phyloP scores from a whole-genome alignment of 345 rosid species.

The Rhodomyrtus tomentosa region DNA sequence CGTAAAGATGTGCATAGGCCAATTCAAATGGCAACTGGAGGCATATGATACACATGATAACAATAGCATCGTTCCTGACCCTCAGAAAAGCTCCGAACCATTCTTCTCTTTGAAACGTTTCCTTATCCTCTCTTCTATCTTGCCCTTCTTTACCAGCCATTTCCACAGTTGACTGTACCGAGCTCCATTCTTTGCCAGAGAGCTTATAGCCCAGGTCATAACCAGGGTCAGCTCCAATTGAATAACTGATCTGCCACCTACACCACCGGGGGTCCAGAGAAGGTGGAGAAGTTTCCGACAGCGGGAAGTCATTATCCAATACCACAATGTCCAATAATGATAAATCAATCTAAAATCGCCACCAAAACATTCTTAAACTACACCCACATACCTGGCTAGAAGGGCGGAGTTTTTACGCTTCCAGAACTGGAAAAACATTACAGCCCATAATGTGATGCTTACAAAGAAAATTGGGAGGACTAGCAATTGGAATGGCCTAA shows the following conservation, averaged over 20 bases:
- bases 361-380: background rate
- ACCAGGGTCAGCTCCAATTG: conserved; percentile 50
- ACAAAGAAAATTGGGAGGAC: conserved; percentile 69
- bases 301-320: background rate
- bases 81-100: conserved; percentile 71
- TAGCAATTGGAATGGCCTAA: conserved; percentile 64
- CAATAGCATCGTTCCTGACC: conserved; percentile 61
- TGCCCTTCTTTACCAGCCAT: conserved; percentile 23
- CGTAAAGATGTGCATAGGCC: conserved; percentile 88
- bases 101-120: conserved; percentile 74
- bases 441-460: conserved; percentile 66
- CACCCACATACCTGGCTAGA: conserved; percentile 42
- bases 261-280: background rate
- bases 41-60: conserved; percentile 70
- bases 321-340: background rate
- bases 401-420: conserved; percentile 82
- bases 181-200: conserved; percentile 49
- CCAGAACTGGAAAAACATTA: conserved; percentile 92
- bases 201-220: conserved; percentile 19
- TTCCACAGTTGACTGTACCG: conserved; percentile 38
- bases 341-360: background rate
- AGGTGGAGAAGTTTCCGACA: background rate
- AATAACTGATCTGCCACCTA: conserved; percentile 77
- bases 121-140: conserved; percentile 50
- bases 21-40: conserved; percentile 97